Percentiles rank a stretch among this genome's conserved stretches.
Evolutionary conservation across 176 grass and related monocot species (phyloP).

Genomic region (Tillandsia leiboldiana): DNA sequence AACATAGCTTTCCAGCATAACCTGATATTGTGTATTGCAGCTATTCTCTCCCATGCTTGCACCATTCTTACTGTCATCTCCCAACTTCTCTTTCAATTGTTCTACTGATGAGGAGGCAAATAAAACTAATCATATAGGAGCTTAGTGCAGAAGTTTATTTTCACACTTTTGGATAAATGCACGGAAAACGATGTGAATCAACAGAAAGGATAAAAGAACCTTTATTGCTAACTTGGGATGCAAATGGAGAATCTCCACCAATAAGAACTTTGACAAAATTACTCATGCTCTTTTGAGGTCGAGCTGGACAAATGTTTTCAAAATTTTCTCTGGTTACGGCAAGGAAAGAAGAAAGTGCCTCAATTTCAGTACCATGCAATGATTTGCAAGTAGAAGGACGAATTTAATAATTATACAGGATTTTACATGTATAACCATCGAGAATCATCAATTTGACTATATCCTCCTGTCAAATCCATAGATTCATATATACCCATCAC

Average conservation of each 20-base stretch:
- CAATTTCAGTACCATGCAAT: background rate
- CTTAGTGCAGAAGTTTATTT: constrained; percentile 8
- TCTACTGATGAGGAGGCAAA: constrained; percentile 5
- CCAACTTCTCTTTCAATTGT: background rate
- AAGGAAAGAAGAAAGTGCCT: constrained; percentile 11
- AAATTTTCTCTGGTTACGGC: constrained; percentile 13
- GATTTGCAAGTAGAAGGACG: background rate
- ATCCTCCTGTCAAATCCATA: too few relatives aligned
- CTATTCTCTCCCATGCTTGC: constrained; percentile 12
- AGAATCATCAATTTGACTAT: too few relatives aligned
- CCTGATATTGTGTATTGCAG: constrained; percentile 12
- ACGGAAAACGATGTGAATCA: background rate
- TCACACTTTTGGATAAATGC: constrained; percentile 1
- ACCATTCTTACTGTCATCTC: constrained; percentile 9
- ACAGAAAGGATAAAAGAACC: constrained; percentile 16
- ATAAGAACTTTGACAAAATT: constrained; percentile 8
- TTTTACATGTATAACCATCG: background rate
- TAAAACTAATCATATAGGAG: background rate
- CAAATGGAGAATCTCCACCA: constrained; percentile 11
- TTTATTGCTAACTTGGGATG: constrained; percentile 20
- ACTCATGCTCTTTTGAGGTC: constrained; percentile 14
- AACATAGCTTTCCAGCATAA: constrained; percentile 29
- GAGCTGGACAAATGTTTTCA: constrained; percentile 13
- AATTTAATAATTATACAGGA: background rate
- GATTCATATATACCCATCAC: too few relatives aligned